Percentiles rank a stretch among this genome's conserved stretches.
Conservation (phyloP, 176 grass and related monocot species). For the Panicum miliaceum region DNA sequence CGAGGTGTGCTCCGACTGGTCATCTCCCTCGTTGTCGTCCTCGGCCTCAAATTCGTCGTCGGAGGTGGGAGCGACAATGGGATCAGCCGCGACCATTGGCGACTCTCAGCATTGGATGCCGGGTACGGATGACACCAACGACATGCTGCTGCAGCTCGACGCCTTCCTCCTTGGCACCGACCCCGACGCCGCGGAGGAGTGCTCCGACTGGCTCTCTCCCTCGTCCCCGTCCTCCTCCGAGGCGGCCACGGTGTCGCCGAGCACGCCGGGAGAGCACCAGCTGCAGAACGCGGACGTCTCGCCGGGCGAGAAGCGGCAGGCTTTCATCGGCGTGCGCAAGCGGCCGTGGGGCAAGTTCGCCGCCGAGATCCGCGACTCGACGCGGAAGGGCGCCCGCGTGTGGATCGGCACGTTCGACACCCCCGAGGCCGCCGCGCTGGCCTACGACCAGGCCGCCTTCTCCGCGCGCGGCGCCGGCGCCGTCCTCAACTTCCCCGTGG, state of each 20-base stretch:
- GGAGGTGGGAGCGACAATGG: background rate
- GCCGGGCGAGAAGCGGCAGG: background rate
- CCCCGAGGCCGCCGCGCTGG: constrained; percentile 65
- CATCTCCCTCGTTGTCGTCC: background rate
- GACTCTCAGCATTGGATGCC: background rate
- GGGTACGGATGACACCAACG: too few species aligned
- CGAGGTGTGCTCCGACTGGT: background rate
- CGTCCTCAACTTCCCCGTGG: constrained; percentile 26
- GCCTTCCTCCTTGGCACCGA: too few species aligned
- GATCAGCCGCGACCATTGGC: background rate
- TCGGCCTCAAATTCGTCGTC: background rate
- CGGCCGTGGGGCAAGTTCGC: constrained; percentile 73
- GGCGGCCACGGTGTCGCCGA: too few species aligned
- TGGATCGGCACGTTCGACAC: constrained; percentile 83
- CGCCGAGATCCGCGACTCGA: constrained; percentile 66
- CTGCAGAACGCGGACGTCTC: background rate
- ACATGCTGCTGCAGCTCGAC: too few species aligned
- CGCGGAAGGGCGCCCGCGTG: constrained; percentile 58
- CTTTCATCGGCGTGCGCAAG: constrained; percentile 53
- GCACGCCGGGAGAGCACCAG: too few species aligned
- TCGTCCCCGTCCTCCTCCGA: too few species aligned
- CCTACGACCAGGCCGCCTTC: constrained; percentile 69
- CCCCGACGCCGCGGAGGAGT: too few species aligned
- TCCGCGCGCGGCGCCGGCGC: background rate
- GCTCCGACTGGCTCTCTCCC: too few species aligned